Percentiles rank a stretch among this genome's conserved stretches.
phyloP scores from a whole-genome alignment of 2,329 filamentous ascomycete genomes.

The Zasmidium angulare region DNA sequence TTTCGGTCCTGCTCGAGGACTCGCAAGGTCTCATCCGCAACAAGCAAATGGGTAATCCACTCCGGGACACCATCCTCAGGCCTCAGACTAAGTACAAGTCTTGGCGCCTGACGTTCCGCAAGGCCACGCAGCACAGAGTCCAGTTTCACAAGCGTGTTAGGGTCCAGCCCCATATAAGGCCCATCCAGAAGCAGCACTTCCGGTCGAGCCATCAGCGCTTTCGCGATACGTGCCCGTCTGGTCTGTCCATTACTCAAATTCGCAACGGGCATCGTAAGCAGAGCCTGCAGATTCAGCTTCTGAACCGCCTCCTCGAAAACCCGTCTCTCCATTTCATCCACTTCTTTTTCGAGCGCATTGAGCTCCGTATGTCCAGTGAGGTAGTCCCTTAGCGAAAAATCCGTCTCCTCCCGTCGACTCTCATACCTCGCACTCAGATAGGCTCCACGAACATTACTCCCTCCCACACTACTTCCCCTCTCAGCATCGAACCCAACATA shows the following conservation, averaged over 20 bases:
- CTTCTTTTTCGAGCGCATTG: conserved; percentile 64
- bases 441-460: conserved; percentile 64
- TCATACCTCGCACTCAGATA: conserved; percentile 92
- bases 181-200: conserved; percentile 86
- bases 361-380: conserved; percentile 78
- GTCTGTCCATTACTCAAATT: conserved; percentile 95
- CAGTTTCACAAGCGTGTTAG: conserved; percentile 70
- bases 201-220: conserved; percentile 74
- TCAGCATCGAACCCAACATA: conserved; percentile 90
- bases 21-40: conserved; percentile 66
- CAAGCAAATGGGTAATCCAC: conserved; percentile 85
- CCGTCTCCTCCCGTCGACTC: conserved; percentile 78
- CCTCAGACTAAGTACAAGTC: conserved; percentile 73
- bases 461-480: conserved; percentile 53
- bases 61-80: conserved; percentile 84
- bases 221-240: conserved; percentile 80
- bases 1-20: conserved; percentile 67
- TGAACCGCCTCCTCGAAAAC: conserved; percentile 63
- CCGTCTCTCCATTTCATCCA: conserved; percentile 42
- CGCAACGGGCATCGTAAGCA: conserved; percentile 79
- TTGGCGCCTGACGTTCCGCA: conserved; percentile 65
- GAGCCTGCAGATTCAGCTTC: conserved; percentile 66
- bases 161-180: conserved; percentile 94
- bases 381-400: conserved; percentile 81
- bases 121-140: conserved; percentile 69